Evolutionary conservation across 352 stramenopile species (phyloP), one percentile per base, ranked within the genome.

Genomic region (Phytophthora citricola): DNA sequence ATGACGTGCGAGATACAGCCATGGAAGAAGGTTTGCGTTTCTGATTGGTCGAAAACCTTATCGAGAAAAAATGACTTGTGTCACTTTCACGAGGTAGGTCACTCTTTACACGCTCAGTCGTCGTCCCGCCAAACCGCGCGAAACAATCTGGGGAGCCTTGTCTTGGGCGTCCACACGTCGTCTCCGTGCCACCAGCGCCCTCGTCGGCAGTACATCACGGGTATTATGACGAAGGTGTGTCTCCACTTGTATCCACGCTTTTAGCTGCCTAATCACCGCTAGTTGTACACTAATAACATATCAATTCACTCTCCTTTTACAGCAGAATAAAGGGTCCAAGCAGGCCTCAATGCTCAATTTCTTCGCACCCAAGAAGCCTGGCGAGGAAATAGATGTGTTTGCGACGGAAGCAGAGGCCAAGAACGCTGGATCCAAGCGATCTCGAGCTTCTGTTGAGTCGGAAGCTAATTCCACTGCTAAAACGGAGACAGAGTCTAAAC

Each of bases 281-380:
- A 36, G 8, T 8, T 36, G 31, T 36, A 14, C 31, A 14, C 31
- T 36, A 36, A 36, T 36, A 7, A 43, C 45, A 45, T 47, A 17
- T n/a, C 45, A 41, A 45, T 49, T 54, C 58, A 69, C 15, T 43
- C 39, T 44, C 40, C 58, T 66, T 64, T 24, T 63, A 22, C 27
- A 83, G 70, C 71, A 81, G 61, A 88, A 86, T 60, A 93, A 95
- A 39, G 58, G 51, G 7, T n/a, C 66, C 0, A 69, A 66, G 57
- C 85, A 95, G 67, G 81, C 77, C 34, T 87, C 83, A 10, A 91
- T 95, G 66, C 78, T 80, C 40, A 66, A 83, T 55, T 95, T 94
- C 63, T 95, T 95, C 66, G 91, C 87, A 41, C 87, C 87, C 10
- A 58, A 56, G 51, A 81, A 80, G 22, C 14, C 54, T 8, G 59